Evolutionary conservation across 2,329 filamentous ascomycete genomes (phyloP).

Genomic region (Didymella pinodella): DNA sequence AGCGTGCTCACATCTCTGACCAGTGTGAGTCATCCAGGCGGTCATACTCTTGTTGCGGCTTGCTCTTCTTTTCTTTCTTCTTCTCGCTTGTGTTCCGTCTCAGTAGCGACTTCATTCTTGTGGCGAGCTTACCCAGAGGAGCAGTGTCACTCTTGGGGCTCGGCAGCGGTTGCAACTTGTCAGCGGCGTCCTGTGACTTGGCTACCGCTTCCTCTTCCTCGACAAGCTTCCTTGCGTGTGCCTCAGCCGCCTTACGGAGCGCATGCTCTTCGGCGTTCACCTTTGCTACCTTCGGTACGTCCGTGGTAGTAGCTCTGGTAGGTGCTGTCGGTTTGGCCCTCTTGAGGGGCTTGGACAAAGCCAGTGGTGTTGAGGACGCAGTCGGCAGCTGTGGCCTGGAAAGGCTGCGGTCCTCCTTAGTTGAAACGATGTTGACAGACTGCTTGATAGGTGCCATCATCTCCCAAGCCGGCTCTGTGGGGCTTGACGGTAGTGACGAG

Average conservation of each 20-base stretch:
- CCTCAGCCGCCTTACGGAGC: constrained; percentile 27
- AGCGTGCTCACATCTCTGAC: constrained; percentile 44
- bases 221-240: constrained; percentile 25
- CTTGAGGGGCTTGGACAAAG: constrained; percentile 29
- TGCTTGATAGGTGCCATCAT: constrained; percentile 39
- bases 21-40: constrained; percentile 47
- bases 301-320: constrained; percentile 14
- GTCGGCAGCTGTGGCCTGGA: constrained; percentile 7
- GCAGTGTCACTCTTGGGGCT: constrained; percentile 26
- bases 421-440: constrained; percentile 8
- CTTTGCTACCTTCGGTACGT: constrained; percentile 6
- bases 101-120: constrained; percentile 43
- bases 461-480: constrained; percentile 44
- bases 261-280: constrained; percentile 12
- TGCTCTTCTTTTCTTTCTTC: constrained; percentile 38
- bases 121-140: constrained; percentile 41
- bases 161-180: constrained; percentile 22
- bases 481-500: constrained; percentile 36
- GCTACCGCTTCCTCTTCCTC: constrained; percentile 16
- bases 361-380: constrained; percentile 4
- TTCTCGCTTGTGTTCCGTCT: constrained; percentile 35
- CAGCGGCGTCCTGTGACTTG: constrained; percentile 11
- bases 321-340: constrained; percentile 12
- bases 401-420: not conserved
- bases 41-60: constrained; percentile 36